These are phyloP conservation scores for Suillus plorans DNA, from an alignment of 768 basidiomycete genomes.

Conservation along the genomic window DNA sequence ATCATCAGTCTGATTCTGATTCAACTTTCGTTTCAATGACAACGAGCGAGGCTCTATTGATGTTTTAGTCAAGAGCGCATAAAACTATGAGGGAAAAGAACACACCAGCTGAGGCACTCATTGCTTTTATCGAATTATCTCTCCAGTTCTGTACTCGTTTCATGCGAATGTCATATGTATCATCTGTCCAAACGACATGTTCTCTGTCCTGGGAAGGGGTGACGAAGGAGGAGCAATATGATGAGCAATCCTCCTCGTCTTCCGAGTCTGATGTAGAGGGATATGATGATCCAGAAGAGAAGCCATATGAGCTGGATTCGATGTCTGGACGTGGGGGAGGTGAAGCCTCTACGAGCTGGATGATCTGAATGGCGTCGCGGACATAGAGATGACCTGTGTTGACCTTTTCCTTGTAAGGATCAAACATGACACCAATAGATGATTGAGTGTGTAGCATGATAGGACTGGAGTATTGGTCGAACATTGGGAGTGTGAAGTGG, in stretches of 20 bases:
- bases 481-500: slow-evolving; percentile 27
- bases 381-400: slow-evolving; percentile 43
- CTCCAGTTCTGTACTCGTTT: slow-evolving; percentile 74
- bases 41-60: slow-evolving; percentile 26
- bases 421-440: slow-evolving; percentile 18
- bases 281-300: slow-evolving; percentile 37
- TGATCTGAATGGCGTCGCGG: slow-evolving; percentile 54
- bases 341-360: slow-evolving; percentile 69
- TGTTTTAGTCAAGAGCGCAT: slow-evolving; percentile 10
- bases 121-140: slow-evolving; percentile 50
- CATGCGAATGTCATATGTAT: slow-evolving; percentile 56
- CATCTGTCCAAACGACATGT: slow-evolving; percentile 36
- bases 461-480: slow-evolving; percentile 19
- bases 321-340: slow-evolving; percentile 47
- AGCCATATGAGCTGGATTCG: slow-evolving; percentile 38
- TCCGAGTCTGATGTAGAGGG: slow-evolving; percentile 35
- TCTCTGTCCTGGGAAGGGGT: slow-evolving; percentile 29
- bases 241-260: slow-evolving; percentile 54
- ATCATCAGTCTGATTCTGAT: slow-evolving; percentile 39
- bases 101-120: slow-evolving; percentile 44
- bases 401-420: slow-evolving; percentile 35
- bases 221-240: slow-evolving; percentile 71
- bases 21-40: slow-evolving; percentile 48
- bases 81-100: slow-evolving; percentile 7
- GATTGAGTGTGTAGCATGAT: slow-evolving; percentile 23